Conservation (phyloP, 345 rosid species). For the Cardamine occulta region DNA sequence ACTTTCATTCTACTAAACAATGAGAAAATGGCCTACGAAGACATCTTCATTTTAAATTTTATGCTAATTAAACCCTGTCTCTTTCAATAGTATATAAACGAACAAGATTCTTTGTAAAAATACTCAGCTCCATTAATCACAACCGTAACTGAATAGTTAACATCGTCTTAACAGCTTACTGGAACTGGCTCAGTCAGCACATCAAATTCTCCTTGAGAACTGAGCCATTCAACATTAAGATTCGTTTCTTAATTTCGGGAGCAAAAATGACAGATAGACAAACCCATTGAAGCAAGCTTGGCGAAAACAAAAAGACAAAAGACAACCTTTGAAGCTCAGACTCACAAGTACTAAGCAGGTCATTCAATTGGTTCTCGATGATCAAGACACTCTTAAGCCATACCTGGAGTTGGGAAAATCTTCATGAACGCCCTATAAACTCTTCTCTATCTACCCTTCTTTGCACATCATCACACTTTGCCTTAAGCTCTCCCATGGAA, state of each 20-base stretch:
- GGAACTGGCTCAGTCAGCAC: too few species aligned
- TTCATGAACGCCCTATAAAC: background rate
- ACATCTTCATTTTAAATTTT: background rate
- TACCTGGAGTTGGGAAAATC: background rate
- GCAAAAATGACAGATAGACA: background rate
- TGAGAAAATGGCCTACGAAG: background rate
- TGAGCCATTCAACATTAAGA: background rate
- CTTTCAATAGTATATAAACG: background rate
- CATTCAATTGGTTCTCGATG: background rate
- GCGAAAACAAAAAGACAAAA: background rate
- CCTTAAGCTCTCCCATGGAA: background rate
- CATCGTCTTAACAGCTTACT: too few species aligned
- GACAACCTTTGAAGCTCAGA: background rate
- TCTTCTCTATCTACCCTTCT: background rate
- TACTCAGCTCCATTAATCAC: background rate
- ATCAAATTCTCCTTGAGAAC: too few species aligned
- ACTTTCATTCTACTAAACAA: constrained; percentile 9
- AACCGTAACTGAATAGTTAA: too few species aligned
- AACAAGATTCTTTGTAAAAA: background rate
- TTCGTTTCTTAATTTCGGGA: background rate
- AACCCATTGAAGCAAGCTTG: background rate
- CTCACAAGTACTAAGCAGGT: background rate
- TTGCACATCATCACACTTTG: background rate
- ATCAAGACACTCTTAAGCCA: constrained; percentile 8
- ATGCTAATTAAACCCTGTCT: background rate